Percentiles rank a stretch among this genome's conserved stretches.
Conservation (phyloP, 768 basidiomycete species). For the Lyophyllum semitale region DNA sequence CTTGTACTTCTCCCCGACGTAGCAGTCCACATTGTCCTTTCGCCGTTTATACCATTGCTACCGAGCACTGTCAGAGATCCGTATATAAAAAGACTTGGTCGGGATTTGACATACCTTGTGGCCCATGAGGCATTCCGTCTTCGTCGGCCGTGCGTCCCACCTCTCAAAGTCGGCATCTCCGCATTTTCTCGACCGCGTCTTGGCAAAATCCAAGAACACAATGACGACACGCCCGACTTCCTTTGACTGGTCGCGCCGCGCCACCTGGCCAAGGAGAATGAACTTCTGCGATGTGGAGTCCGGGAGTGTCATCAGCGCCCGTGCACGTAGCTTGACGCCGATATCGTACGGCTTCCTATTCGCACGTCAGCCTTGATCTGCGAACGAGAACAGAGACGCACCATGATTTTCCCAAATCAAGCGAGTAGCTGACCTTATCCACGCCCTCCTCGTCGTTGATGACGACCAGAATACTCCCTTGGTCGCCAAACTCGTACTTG, state of each 20-base stretch:
- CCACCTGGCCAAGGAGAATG: slow-evolving; percentile 79
- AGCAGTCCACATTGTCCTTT: slow-evolving; percentile 83
- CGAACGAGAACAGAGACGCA: slow-evolving; percentile 27
- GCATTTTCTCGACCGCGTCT: slow-evolving; percentile 71
- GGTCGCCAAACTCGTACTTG: slow-evolving; percentile 96
- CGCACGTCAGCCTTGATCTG: neutral
- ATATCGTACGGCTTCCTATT: slow-evolving; percentile 71
- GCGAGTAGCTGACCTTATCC: slow-evolving; percentile 72
- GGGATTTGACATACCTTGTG: slow-evolving; percentile 64
- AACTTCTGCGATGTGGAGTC: slow-evolving; percentile 98
- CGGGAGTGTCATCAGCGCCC: slow-evolving; percentile 83
- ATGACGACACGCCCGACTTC: slow-evolving; percentile 64
- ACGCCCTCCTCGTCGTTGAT: slow-evolving; percentile 85
- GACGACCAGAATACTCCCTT: slow-evolving; percentile 75
- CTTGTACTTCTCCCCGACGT: slow-evolving; percentile 85
- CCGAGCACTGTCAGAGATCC: neutral
- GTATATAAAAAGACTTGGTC: neutral
- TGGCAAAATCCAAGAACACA: slow-evolving; percentile 83
- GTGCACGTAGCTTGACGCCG: slow-evolving; percentile 69
- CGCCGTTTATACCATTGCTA: slow-evolving; percentile 95
- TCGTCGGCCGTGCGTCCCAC: slow-evolving; percentile 79
- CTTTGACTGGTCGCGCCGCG: slow-evolving; percentile 56
- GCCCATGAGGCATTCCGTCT: slow-evolving; percentile 88
- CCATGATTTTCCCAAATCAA: slow-evolving; percentile 85
- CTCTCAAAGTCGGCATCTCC: slow-evolving; percentile 71